phyloP scores from a whole-genome alignment of 768 basidiomycete genomes.

The Pleurotus eryngii region DNA sequence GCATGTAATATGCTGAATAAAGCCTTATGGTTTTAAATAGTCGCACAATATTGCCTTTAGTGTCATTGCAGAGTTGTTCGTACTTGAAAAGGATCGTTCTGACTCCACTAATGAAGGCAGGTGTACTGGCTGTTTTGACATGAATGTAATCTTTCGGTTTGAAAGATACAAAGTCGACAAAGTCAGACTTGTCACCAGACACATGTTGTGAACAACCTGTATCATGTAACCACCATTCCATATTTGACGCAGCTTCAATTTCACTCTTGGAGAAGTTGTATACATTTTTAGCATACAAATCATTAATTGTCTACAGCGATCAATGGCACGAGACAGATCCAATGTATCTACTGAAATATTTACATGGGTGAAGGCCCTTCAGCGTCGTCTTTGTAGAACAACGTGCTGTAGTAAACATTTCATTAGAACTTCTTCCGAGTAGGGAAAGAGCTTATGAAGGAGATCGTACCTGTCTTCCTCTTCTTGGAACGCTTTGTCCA shows the following conservation, averaged over 20 bases:
- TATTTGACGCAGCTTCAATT: background rate
- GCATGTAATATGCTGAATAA: background rate
- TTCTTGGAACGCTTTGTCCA: too few relatives aligned
- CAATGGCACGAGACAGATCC: too few relatives aligned
- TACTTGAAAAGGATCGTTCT: background rate
- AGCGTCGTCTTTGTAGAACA: too few relatives aligned
- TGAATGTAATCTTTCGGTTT: background rate
- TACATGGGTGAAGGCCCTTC: too few relatives aligned
- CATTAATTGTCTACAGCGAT: too few relatives aligned
- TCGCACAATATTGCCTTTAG: background rate
- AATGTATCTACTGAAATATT: too few relatives aligned
- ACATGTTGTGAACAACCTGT: background rate
- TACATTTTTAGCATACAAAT: too few relatives aligned
- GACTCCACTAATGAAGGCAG: background rate
- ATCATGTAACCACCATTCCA: background rate
- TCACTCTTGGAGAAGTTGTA: too few relatives aligned
- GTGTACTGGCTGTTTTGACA: background rate
- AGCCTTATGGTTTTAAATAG: background rate
- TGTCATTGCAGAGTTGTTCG: background rate
- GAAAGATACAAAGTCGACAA: background rate
- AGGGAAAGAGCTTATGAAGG: too few relatives aligned
- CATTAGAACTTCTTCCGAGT: too few relatives aligned
- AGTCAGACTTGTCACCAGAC: constrained; percentile 14
- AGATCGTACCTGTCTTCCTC: too few relatives aligned
- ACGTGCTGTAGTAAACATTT: too few relatives aligned